A percentile compares a stretch with the other conserved stretches of the same genome.
Evolutionary conservation across 352 stramenopile genomes (phyloP).

Genomic region (Globisporangium barbulae): DNA sequence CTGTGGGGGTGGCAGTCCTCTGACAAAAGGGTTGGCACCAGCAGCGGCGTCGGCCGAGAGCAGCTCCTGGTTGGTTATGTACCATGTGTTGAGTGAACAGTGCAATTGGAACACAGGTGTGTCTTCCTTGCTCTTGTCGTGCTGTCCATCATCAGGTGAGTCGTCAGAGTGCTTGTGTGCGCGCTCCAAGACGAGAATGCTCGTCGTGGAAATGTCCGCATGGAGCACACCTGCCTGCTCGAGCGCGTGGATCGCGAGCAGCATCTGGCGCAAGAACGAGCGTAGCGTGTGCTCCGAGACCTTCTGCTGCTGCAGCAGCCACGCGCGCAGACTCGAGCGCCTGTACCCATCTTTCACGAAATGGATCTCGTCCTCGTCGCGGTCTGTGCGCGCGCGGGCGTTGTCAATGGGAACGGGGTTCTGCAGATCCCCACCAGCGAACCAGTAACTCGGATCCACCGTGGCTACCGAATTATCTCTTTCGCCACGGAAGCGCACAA

Average conservation of each 20-base stretch:
- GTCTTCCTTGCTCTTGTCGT: neutral
- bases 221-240: constrained; percentile 42
- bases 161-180: neutral
- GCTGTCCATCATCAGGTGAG: neutral
- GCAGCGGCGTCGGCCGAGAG: neutral
- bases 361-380: constrained; percentile 13
- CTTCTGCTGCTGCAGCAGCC: constrained; percentile 29
- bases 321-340: constrained; percentile 34
- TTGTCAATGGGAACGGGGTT: constrained; percentile 8
- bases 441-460: neutral
- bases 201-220: constrained; percentile 46
- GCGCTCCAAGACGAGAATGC: constrained; percentile 43
- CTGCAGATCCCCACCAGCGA: constrained; percentile 2
- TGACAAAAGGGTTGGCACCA: neutral
- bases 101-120: constrained; percentile 18
- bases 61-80: neutral
- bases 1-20: neutral
- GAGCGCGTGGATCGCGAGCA: constrained; percentile 55
- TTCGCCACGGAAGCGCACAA: constrained; percentile 1
- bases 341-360: constrained; percentile 26
- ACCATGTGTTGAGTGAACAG: constrained; percentile 11
- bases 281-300: constrained; percentile 39
- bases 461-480: neutral
- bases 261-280: constrained; percentile 58
- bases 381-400: neutral